Evolutionary conservation across 2,329 filamentous ascomycete genomes (phyloP).

Genomic region (Monilinia laxa): DNA sequence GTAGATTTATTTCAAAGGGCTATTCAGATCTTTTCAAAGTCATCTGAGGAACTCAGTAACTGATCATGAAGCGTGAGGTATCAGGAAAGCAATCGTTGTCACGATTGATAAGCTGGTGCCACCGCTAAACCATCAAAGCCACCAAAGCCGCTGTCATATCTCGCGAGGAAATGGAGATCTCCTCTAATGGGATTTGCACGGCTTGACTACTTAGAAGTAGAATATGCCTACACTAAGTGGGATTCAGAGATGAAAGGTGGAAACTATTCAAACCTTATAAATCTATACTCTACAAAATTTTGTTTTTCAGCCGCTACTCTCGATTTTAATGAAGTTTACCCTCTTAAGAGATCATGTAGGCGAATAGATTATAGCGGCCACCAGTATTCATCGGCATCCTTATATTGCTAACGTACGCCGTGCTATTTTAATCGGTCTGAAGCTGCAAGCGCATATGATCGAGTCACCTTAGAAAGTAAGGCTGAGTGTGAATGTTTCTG

Average conservation of each 20-base stretch:
- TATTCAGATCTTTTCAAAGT: background rate
- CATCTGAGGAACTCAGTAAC: background rate
- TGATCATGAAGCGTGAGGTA: background rate
- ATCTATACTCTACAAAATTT: background rate
- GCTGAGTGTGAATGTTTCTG: no score
- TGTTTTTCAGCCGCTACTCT: background rate
- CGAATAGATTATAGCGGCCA: no score
- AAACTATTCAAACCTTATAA: background rate
- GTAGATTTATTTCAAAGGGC: background rate
- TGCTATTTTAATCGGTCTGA: no score
- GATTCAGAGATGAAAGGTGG: background rate
- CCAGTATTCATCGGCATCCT: no score
- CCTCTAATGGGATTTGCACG: background rate
- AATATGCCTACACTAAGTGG: background rate
- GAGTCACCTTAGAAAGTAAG: no score
- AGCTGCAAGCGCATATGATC: no score
- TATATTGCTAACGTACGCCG: no score
- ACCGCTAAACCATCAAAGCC: background rate
- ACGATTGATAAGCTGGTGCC: background rate
- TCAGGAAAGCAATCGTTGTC: background rate
- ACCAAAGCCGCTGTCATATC: background rate
- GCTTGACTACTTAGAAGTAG: background rate
- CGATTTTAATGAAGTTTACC: no score
- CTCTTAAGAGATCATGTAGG: no score
- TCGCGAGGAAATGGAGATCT: background rate